phyloP scores from a whole-genome alignment of 108 stramenopile species.

The Mediolabrus comicus region DNA sequence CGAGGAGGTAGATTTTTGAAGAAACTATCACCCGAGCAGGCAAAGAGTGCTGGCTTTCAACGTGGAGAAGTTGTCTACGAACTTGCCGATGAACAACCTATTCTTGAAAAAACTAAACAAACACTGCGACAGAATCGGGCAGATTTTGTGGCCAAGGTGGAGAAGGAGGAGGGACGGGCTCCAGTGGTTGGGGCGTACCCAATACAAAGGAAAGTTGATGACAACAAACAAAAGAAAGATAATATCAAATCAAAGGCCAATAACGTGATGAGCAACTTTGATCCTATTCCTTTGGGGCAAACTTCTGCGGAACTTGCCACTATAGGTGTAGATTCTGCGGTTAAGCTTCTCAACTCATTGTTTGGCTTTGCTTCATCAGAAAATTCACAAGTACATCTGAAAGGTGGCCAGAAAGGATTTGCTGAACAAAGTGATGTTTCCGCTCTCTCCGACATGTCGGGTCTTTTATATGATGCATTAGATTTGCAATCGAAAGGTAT shows the following conservation, averaged over 20 bases:
- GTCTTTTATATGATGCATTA: background rate
- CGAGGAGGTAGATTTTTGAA: conserved; percentile 56
- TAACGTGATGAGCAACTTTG: background rate
- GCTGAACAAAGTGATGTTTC: background rate
- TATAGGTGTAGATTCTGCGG: background rate
- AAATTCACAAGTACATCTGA: too few species aligned
- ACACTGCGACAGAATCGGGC: conserved; percentile 51
- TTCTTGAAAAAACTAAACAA: conserved; percentile 57
- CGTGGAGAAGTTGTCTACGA: conserved; percentile 26
- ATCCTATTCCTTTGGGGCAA: conserved; percentile 17
- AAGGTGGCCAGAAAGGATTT: too few species aligned
- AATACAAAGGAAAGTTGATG: background rate
- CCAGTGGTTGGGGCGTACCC: background rate
- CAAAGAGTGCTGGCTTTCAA: conserved; percentile 20
- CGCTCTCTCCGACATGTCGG: background rate
- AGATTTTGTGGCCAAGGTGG: conserved; percentile 14
- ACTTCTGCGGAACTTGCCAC: conserved; percentile 5
- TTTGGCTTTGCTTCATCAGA: background rate
- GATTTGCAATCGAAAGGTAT: background rate
- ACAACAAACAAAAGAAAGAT: background rate
- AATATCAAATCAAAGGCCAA: background rate
- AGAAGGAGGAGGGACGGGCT: background rate
- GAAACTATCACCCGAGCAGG: conserved; percentile 29
- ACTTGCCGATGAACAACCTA: conserved; percentile 40
- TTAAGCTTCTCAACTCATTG: background rate